A percentile compares a stretch with the other conserved stretches of the same genome.
phyloP scores from a whole-genome alignment of 306 rosid species.

The Amphicarpaea edgeworthii region DNA sequence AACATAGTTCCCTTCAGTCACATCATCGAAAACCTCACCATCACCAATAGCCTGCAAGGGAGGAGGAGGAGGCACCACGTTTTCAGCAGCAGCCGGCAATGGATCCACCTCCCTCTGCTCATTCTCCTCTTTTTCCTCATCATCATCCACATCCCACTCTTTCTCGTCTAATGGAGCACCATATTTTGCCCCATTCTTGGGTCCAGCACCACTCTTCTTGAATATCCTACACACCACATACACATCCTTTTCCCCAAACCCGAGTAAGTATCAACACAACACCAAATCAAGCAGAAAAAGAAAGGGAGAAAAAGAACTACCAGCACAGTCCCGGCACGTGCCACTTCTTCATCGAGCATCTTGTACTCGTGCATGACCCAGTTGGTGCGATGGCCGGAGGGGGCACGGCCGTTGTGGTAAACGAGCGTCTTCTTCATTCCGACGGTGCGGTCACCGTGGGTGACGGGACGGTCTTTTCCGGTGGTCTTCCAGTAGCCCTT shows the following conservation, averaged over 20 bases:
- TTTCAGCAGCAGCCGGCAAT: slow-evolving; percentile 22
- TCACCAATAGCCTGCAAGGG: slow-evolving; percentile 22
- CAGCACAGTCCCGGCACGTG: slow-evolving; percentile 58
- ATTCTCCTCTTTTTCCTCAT: slow-evolving; percentile 17
- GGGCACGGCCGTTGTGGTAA: slow-evolving; percentile 85
- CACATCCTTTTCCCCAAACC: slow-evolving; percentile 71
- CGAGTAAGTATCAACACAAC: slow-evolving; percentile 32
- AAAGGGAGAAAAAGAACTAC: slow-evolving; percentile 39
- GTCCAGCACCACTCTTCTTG: slow-evolving; percentile 95
- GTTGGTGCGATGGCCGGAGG: slow-evolving; percentile 72
- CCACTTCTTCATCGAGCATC: slow-evolving; percentile 66
- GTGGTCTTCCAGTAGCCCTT: slow-evolving; percentile 97
- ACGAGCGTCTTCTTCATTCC: slow-evolving; percentile 98
- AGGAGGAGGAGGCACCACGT: slow-evolving; percentile 1
- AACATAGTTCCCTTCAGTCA: slow-evolving; percentile 28
- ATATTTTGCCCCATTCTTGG: slow-evolving; percentile 92
- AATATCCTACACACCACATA: slow-evolving; percentile 91
- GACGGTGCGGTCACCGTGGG: slow-evolving; percentile 45
- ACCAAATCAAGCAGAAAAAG: background rate
- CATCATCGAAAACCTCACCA: slow-evolving; percentile 34
- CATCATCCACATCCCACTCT: slow-evolving; percentile 80
- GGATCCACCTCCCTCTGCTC: slow-evolving; percentile 5
- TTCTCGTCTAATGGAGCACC: slow-evolving; percentile 94
- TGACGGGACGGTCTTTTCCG: slow-evolving; percentile 77
- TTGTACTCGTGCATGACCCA: slow-evolving; percentile 99